Base-by-base conservation (phyloP, 1,139 yeast species). In the Yamadazyma epiphylla region DNA sequence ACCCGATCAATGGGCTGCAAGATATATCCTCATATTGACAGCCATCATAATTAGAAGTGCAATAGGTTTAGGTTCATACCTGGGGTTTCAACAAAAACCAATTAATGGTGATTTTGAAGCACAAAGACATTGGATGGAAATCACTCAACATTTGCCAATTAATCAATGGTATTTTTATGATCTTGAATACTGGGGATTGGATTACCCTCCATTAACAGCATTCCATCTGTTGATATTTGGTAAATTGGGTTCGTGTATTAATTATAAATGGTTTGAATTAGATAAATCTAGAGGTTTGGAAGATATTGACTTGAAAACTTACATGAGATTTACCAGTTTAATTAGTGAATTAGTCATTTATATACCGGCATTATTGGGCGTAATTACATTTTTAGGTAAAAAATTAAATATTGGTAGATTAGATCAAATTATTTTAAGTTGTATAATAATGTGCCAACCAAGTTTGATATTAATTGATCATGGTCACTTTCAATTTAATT, bases 101-200 rank as follows among this genome's bases (percentile, higher is more conserved):
- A 74, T 86, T 74, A 79, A 67, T 61, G 98, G 98, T 4, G 98
- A 91, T 53, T 91, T 91, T 51, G 99, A 94, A 56, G 97, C 98
- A 0, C 98, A 94, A 55, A 71, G 98, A 42, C 98, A 91, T 53
- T 91, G 98, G 98, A 74, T 91, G 77, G 98, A 94, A 54, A 65
- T 91, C 35, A 89, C 98, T 0, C 77, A 70, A 25, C 76, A 80
- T 43, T 54, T 89, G 31, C 95, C 96, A 0, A 58, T 86, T 2
- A 57, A 64, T 1, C 49, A 82, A 39, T 94, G 98, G 98, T 91
- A 91, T 53, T 84, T 73, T 59, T 87, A 79, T 54, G 96, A 91
- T 51, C 65, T 87, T 28, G 78, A 80, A 44, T 88, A 91, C 62
- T 91, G 98, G 98, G 96, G 97, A 1, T 67, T 94, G 27, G 98